phyloP scores from a whole-genome alignment of 345 rosid genomes.

The Acer yangbiense region DNA sequence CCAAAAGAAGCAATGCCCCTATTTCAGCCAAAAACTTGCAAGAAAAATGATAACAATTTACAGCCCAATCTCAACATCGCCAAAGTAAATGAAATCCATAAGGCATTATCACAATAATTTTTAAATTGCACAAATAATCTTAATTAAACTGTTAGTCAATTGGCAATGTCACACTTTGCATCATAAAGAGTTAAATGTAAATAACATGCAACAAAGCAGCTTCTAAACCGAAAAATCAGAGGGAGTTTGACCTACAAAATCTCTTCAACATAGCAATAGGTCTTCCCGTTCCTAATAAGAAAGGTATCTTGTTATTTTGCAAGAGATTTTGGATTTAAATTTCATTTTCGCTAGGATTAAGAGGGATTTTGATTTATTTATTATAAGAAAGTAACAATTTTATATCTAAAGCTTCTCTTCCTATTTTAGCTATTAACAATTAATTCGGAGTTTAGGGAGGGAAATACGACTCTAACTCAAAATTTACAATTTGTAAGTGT shows the following conservation, averaged over 20 bases:
- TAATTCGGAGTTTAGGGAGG: no score
- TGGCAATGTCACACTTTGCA: not conserved
- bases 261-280: conserved; percentile 70
- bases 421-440: no score
- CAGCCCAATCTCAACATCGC: not conserved
- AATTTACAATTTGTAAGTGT: no score
- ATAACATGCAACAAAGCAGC: not conserved
- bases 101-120: not conserved
- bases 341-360: no score
- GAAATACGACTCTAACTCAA: no score
- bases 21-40: conserved; percentile 74
- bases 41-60: conserved; percentile 1
- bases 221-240: not conserved
- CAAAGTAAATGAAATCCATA: not conserved
- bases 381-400: no score
- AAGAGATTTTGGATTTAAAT: no score
- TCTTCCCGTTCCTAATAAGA: conserved; percentile 54
- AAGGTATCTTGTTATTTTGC: no score
- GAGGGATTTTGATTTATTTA: no score
- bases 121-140: not conserved
- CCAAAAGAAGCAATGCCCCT: conserved; percentile 67
- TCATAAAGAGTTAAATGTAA: not conserved
- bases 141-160: not conserved
- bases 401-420: no score
- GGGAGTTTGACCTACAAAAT: conserved; percentile 56